Conservation (phyloP, 1,139 yeast genomes). For the Nadsonia commutata region DNA sequence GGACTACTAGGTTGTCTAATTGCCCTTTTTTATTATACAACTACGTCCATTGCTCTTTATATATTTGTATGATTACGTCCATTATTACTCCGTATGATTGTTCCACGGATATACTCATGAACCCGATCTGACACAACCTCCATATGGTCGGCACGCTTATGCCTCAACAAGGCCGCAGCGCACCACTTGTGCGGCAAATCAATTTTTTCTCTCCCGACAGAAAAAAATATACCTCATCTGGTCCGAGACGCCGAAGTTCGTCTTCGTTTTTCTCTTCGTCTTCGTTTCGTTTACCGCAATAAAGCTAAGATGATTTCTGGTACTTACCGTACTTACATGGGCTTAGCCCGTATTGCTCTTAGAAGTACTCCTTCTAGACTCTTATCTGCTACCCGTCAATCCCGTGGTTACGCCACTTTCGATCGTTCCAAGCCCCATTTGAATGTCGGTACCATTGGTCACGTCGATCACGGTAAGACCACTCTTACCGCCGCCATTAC, state of each 20-base stretch:
- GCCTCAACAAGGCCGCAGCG: not conserved
- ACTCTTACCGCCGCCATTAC: slow-evolving; percentile 98
- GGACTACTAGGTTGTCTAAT: too few relatives aligned
- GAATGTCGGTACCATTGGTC: slow-evolving; percentile 91
- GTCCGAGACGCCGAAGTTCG: too few relatives aligned
- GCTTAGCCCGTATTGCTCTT: not conserved
- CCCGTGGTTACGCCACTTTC: slow-evolving; percentile 13
- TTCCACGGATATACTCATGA: too few relatives aligned
- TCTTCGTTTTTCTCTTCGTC: not conserved
- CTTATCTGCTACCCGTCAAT: not conserved
- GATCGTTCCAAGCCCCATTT: slow-evolving; percentile 65
- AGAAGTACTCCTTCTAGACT: not conserved
- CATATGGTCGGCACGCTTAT: not conserved
- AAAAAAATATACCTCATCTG: too few relatives aligned
- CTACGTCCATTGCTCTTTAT: too few relatives aligned
- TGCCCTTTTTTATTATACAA: too few relatives aligned
- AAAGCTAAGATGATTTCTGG: not conserved
- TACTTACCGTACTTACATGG: not conserved
- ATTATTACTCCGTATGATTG: too few relatives aligned
- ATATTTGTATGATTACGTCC: too few relatives aligned
- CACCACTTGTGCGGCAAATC: not conserved
- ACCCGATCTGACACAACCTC: too few relatives aligned
- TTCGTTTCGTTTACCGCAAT: not conserved
- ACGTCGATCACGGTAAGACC: slow-evolving; percentile 98
- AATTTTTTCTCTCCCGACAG: not conserved